Evolutionary conservation across 2,329 filamentous ascomycete species (phyloP).

Genomic region (Sarocladium strictum): DNA sequence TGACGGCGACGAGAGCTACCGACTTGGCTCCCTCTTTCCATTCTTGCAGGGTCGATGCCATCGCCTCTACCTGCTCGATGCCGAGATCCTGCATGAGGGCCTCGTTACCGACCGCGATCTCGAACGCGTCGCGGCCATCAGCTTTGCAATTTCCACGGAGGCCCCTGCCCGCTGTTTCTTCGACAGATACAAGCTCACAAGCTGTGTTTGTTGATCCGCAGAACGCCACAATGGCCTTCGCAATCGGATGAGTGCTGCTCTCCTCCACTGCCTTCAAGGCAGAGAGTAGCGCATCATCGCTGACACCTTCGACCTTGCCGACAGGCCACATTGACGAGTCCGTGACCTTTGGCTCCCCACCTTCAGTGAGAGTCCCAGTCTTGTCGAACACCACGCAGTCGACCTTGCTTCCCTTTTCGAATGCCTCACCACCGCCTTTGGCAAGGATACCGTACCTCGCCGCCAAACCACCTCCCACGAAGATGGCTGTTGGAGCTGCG

Average conservation of each 20-base stretch:
- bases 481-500: slow-evolving; percentile 80
- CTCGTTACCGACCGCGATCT: slow-evolving; percentile 68
- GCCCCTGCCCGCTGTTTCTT: slow-evolving; percentile 68
- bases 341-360: slow-evolving; percentile 66
- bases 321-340: slow-evolving; percentile 39
- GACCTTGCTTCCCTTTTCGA: slow-evolving; percentile 74
- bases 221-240: slow-evolving; percentile 61
- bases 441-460: slow-evolving; percentile 76
- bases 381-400: slow-evolving; percentile 84
- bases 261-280: slow-evolving; percentile 59
- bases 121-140: slow-evolving; percentile 28
- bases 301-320: slow-evolving; percentile 15
- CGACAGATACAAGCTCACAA: slow-evolving; percentile 35
- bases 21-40: slow-evolving; percentile 63
- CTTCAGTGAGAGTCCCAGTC: slow-evolving; percentile 73
- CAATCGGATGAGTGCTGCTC: slow-evolving; percentile 69
- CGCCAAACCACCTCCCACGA: slow-evolving; percentile 74
- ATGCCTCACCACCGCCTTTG: slow-evolving; percentile 79
- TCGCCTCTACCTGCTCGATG: slow-evolving; percentile 31
- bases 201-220: slow-evolving; percentile 37
- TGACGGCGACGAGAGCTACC: slow-evolving; percentile 51
- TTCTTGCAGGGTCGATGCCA: slow-evolving; percentile 33
- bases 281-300: slow-evolving; percentile 35
- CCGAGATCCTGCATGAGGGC: slow-evolving; percentile 51
- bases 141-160: slow-evolving; percentile 51